These are phyloP conservation scores for Mayamaea pseudoterrestris DNA, from an alignment of 108 stramenopile species.

Conservation along the genomic window DNA sequence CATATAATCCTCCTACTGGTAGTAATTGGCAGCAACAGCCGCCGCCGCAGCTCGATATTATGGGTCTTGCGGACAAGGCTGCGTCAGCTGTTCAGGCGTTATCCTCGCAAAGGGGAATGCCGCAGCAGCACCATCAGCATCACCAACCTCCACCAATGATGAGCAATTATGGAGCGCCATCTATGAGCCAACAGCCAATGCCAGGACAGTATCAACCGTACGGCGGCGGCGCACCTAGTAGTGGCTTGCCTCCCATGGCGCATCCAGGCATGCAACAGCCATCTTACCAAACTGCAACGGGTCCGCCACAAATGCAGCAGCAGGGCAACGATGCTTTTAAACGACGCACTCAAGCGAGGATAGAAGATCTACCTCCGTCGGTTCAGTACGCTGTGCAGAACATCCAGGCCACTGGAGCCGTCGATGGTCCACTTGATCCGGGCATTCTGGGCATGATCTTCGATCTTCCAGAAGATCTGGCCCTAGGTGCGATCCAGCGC, in stretches of 20 bases:
- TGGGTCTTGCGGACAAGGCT: conserved; percentile 67
- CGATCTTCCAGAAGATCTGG: conserved; percentile 52
- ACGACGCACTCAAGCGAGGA: conserved; percentile 25
- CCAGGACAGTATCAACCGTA: neutral
- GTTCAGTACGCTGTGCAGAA: conserved; percentile 59
- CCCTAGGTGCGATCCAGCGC: conserved; percentile 44
- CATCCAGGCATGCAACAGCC: neutral
- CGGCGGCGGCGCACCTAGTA: neutral
- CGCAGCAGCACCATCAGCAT: conserved; percentile 5
- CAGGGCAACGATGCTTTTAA: neutral
- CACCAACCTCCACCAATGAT: neutral
- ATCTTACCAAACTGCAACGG: neutral
- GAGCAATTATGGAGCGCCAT: neutral
- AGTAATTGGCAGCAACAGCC: conserved; percentile 19
- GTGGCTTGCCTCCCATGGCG: neutral
- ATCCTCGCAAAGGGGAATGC: conserved; percentile 16
- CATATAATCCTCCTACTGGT: no score
- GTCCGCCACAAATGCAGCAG: neutral
- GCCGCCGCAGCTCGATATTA: conserved; percentile 42
- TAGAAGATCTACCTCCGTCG: conserved; percentile 37
- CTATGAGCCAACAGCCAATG: neutral
- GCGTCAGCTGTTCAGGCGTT: conserved; percentile 48
- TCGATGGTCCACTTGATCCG: conserved; percentile 45
- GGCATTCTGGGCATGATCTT: conserved; percentile 59
- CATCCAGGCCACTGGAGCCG: conserved; percentile 55